Base-by-base conservation (phyloP, 148 eudicot species). In the Beta vulgaris region DNA sequence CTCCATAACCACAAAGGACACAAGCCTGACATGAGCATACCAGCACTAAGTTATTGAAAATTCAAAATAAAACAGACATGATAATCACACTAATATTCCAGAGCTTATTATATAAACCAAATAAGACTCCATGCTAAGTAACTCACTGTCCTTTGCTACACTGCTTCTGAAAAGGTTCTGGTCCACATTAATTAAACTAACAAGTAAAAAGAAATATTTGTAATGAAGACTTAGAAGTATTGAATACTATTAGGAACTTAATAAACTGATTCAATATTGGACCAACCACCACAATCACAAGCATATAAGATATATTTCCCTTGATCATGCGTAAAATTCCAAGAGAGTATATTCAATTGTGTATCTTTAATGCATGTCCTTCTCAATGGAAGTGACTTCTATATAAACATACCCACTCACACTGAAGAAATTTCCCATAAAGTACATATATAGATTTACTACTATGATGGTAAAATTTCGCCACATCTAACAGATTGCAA, bases 1-100 rank as follows among this genome's bases (percentile, higher is more conserved):
- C 90, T 78, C 87, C 90, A 76, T 87, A 87, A 35, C 90, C 90
- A 76, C 90, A 87, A 26, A 87, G 86, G 54, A 87, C 90, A 76
- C 90, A 87, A n/a, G 77, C 90, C 90, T 87, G 62, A 21, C 49
- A 63, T 63, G 49, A 61, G 68, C 78, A 67, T 42, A 73, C 29
- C 21, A 43, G 53, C 49, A 74, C 16, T 61, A 6, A 59, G 35
- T 46, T 51, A 32, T 57, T 39, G 13, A 69, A 48, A 28, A 63
- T 69, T 31, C 35, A 2, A 44, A 63, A 29, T 34, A n/a, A 3
- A 25, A 40, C 31, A 15, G 65, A 37, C 6, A 6, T 5, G 42
- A 39, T 39, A n/a, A n/a, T n/a, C n/a, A n/a, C n/a, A n/a, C n/a
- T n/a, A n/a, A n/a, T n/a, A n/a, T n/a, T n/a, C n/a, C n/a, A n/a